Base-by-base conservation (phyloP, 352 stramenopile genomes). In the Globisporangium heterothallicum region DNA sequence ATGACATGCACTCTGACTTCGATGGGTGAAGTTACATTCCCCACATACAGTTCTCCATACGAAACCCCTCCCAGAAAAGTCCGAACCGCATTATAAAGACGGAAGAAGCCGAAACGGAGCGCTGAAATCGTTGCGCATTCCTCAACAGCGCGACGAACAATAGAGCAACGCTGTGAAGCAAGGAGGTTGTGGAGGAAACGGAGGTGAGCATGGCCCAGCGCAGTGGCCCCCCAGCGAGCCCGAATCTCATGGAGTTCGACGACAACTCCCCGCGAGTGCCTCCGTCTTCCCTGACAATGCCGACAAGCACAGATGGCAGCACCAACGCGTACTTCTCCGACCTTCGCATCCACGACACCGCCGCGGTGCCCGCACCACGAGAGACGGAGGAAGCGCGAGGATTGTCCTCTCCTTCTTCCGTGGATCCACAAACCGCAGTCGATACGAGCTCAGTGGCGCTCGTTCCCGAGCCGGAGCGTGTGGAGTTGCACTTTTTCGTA, bases 401-500 rank as follows among this genome's bases (percentile, higher is more conserved):
- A 13, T 35, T 35, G 6, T 26, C 55, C 8, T 32, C 35, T 8
- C 19, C 29, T 3, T 14, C 41, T 14, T 13, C 32, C 2, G n/a
- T 24, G 13, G 3, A 26, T 10, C 6, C 21, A 3, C 13, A 27
- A 10, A 12, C 29, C 7, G 29, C 14, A 6, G 14, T 22, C 22
- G 53, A 60, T 35, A 22, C 10, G 14, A n/a, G n/a, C n/a, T n/a
- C n/a, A n/a, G n/a, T n/a, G n/a, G n/a, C n/a, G n/a, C n/a, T n/a
- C n/a, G n/a, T n/a, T n/a, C 29, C 32, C 16, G 51, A 59, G 27
- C 49, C 49, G 3, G 46, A 59, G 45, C 61, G 52, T 0, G n/a
- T 49, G 27, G 42, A 57, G 1, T 60, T 91, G 38, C 67, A 87
- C 58, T 89, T 89, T 51, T 92, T 92, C 58, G 64, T 92, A 27